Base-by-base conservation (phyloP, 2,329 filamentous ascomycete species). In the Trichoderma polysporum region DNA sequence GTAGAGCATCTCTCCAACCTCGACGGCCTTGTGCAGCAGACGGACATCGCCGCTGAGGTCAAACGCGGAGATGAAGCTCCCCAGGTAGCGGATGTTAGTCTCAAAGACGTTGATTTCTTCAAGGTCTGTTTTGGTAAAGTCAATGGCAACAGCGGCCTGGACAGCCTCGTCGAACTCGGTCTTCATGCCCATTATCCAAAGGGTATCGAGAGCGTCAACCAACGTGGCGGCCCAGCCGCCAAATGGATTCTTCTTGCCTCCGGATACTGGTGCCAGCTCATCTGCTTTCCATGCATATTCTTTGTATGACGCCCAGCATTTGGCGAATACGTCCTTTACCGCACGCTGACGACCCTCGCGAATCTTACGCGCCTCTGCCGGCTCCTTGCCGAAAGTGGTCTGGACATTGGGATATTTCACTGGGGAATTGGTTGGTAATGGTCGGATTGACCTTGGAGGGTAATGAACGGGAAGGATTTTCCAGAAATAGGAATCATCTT, bases 151-250 rank as follows among this genome's bases (percentile, higher is more conserved):
- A 2, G 84, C 79, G 2, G 83, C 85, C 19, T 78, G 76, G 2
- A 84, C 81, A 4, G 87, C 86, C 22, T 82, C 74, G 58, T 82
- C 76, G 70, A 90, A 89, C 35, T 90, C 87, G 1, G 83, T 78
- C 35, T 81, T 76, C 49, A 89, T 75, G 7, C 77, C 86, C 86
- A 89, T 88, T 53, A 90, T 88, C 80, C 83, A 85, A 2, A 90
- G 81, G 0, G 86, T 88, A 68, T 89, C 87, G 59, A 90, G 79
- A 0, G 82, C 77, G 72, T 90, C 88, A 27, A 90, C 82, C 58
- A 89, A 74, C 0, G 86, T 88, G 2, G 86, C 87, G 0, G 81
- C 86, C 81, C 85, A 87, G 27, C 83, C 82, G 10, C 84, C 83
- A 70, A 86, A 86, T 0, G 77, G 76, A 65, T 84, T 80, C 66